phyloP scores from a whole-genome alignment of 345 rosid species.

The Adansonia digitata region DNA sequence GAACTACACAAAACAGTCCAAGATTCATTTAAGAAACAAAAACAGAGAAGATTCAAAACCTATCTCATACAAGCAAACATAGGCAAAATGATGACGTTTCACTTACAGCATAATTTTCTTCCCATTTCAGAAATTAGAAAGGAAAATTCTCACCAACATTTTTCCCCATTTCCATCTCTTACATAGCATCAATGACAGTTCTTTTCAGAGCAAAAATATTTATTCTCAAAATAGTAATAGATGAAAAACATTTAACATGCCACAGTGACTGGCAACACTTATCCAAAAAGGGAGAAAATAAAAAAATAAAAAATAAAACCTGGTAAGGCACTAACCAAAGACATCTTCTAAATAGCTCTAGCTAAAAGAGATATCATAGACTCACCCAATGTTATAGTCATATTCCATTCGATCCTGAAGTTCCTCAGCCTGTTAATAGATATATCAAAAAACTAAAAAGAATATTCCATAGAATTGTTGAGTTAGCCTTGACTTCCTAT shows the following conservation, averaged over 20 bases:
- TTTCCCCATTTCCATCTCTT: neutral
- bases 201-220: neutral
- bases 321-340: neutral
- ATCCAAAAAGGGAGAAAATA: no score
- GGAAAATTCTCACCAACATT: neutral
- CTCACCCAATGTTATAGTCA: constrained; percentile 93
- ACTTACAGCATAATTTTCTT: neutral
- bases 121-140: neutral
- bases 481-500: neutral
- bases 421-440: constrained; percentile 71
- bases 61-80: neutral
- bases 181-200: neutral
- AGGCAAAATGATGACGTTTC: neutral
- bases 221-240: neutral
- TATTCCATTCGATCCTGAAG: constrained; percentile 92
- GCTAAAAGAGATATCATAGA: neutral
- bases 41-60: constrained; percentile 2
- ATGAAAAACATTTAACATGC: neutral
- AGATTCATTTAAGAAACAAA: neutral
- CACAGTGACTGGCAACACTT: neutral
- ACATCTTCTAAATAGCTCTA: neutral
- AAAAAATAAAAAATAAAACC: neutral
- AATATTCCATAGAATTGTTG: neutral
- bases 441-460: constrained; percentile 3
- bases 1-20: constrained; percentile 42